These are phyloP conservation scores for Haplographium delicatum DNA, from an alignment of 495 filamentous ascomycete genomes.

Conservation along the genomic window DNA sequence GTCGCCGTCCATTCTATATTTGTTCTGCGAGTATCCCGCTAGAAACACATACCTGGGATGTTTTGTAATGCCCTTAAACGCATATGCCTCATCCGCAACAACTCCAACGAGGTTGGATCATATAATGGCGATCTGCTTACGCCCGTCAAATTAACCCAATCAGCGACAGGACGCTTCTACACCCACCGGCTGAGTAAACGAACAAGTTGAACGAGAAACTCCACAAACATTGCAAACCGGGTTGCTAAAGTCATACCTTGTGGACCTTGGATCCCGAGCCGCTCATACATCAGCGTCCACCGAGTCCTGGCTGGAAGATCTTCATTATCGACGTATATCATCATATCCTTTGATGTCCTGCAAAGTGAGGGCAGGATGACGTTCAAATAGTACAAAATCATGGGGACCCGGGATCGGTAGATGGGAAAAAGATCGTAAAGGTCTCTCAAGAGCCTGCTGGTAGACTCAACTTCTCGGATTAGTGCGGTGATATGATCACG, in stretches of 20 bases:
- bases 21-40: neutral
- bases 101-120: constrained; percentile 45
- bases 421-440: constrained; percentile 47
- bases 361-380: constrained; percentile 46
- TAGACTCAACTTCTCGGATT: constrained; percentile 19
- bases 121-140: constrained; percentile 42
- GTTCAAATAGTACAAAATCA: constrained; percentile 46
- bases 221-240: constrained; percentile 48
- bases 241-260: constrained; percentile 42
- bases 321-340: constrained; percentile 42
- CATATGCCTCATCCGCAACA: constrained; percentile 39
- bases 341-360: constrained; percentile 46
- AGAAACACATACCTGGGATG: constrained; percentile 23
- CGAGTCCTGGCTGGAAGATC: constrained; percentile 36
- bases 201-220: constrained; percentile 42
- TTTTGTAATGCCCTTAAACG: constrained; percentile 31
- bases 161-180: constrained; percentile 13
- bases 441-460: constrained; percentile 42
- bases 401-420: constrained; percentile 38
- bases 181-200: constrained; percentile 35
- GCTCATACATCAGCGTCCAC: constrained; percentile 47
- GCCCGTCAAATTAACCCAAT: constrained; percentile 12
- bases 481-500: constrained; percentile 22
- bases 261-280: constrained; percentile 34
- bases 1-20: neutral